Base-by-base conservation (phyloP, 1,284 basidiomycete species). In the Lentinula novae-zelandiae region DNA sequence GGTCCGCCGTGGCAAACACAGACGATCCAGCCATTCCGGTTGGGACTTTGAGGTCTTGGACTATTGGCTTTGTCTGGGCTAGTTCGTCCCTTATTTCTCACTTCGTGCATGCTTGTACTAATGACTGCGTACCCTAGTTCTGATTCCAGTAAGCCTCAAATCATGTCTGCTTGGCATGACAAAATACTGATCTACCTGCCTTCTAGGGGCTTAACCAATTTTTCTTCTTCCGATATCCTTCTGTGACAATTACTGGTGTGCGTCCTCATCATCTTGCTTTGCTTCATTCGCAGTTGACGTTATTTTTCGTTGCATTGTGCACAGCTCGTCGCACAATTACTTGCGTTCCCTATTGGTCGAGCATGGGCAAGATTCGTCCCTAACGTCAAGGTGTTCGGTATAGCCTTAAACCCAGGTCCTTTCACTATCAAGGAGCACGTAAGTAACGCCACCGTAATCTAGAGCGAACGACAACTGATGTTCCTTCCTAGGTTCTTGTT, bases 371-470 rank as follows among this genome's bases (percentile, higher is more conserved):
- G 75, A 62, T 42, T 80, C 15, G 55, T 90, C 4, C 89, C 88
- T 2, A 78, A 81, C 58, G 71, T 80, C 70, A 80, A 76, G 63
- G 73, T 90, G 5, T 80, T 87, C 57, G 87, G 88, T 33, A 7
- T 79, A 0, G 64, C 76, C 5, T 69, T 90, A 36, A 90, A 90
- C 67, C 88, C 88, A 1, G 89, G 89, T 39, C 87, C 86, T 0
- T 90, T 90, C 72, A 78, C 78, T 1, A 82, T 90, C 69, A 90
- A 90, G 71, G 87, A 89, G 66, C 87, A 89, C 68, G 86, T 86
- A 6, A 53, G 73, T 78, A 13, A 53, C 58, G 27, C 27, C 27
- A 38, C 12, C 20, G 2, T 39, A 36, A 20, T 13, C 31, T 68
- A 72, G 80, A 15, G 27, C 34, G 9, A 2, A 15, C 38, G 39